These are phyloP conservation scores for Plectranthus barbatus DNA, from an alignment of 257 asterid genomes.

Conservation along the genomic window DNA sequence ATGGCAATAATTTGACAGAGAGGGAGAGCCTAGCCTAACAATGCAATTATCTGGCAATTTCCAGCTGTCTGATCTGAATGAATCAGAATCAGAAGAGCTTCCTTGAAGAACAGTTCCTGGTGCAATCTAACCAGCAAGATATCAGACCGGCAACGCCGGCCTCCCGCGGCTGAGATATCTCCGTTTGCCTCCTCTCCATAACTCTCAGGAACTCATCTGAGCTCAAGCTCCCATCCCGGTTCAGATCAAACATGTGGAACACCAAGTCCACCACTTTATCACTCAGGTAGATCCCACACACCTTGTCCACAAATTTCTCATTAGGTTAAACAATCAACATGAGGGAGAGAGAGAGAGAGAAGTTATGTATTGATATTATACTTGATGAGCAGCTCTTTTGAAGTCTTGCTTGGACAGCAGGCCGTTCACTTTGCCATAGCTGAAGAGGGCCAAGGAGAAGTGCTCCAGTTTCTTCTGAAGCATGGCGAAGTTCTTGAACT, in stretches of 20 bases:
- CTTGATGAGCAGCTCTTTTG: slow-evolving; percentile 69
- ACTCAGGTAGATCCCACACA: slow-evolving; percentile 65
- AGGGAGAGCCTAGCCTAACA: no score
- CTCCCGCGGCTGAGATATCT: slow-evolving; percentile 34
- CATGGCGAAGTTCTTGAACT: slow-evolving; percentile 63
- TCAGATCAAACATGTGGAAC: slow-evolving; percentile 58
- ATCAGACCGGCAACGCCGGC: slow-evolving; percentile 42
- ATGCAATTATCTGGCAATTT: background rate
- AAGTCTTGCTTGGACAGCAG: slow-evolving; percentile 62
- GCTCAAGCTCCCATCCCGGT: slow-evolving; percentile 71
- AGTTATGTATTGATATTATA: no score
- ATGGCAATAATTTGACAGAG: background rate
- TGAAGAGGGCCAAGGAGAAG: slow-evolving; percentile 69
- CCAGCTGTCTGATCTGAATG: background rate
- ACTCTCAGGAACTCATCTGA: slow-evolving; percentile 74
- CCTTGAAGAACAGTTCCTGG: slow-evolving; percentile 36
- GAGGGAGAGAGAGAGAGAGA: background rate
- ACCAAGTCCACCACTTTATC: slow-evolving; percentile 63
- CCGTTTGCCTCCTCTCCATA: slow-evolving; percentile 48
- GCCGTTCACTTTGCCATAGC: slow-evolving; percentile 73
- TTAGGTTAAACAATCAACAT: no score
- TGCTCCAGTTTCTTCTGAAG: slow-evolving; percentile 51
- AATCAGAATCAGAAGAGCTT: slow-evolving; percentile 12
- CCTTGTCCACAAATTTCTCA: slow-evolving; percentile 45
- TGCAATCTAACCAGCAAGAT: slow-evolving; percentile 53